Evolutionary conservation across 768 basidiomycete species (phyloP).

Genomic region (Tubosaeta sp.): DNA sequence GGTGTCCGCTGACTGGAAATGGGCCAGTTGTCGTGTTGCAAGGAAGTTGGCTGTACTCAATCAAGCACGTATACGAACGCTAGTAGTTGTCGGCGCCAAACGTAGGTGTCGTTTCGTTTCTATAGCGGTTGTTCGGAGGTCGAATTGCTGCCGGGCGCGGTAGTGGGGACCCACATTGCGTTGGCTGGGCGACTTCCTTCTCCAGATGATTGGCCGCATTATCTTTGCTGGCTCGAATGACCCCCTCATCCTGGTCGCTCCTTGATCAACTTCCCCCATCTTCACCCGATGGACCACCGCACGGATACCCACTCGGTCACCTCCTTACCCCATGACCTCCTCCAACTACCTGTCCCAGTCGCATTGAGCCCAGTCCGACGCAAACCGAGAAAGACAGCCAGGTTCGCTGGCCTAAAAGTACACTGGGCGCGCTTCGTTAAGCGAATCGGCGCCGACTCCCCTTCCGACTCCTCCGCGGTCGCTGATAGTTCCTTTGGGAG

Average conservation of each 20-base stretch:
- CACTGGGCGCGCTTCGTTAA: slow-evolving; percentile 51
- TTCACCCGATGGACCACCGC: slow-evolving; percentile 7
- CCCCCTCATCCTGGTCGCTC: neutral
- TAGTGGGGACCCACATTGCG: slow-evolving; percentile 3
- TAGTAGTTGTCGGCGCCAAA: neutral
- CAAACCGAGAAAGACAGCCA: slow-evolving; percentile 36
- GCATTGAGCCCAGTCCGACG: slow-evolving; percentile 28
- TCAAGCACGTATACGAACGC: neutral
- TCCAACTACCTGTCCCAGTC: slow-evolving; percentile 41
- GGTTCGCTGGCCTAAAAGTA: slow-evolving; percentile 35
- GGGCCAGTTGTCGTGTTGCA: neutral
- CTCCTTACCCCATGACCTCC: slow-evolving; percentile 12
- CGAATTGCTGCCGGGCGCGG: slow-evolving; percentile 10
- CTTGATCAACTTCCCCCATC: neutral
- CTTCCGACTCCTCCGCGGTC: slow-evolving; percentile 49
- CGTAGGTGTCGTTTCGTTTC: neutral
- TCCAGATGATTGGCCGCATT: slow-evolving; percentile 1
- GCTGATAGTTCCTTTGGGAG: slow-evolving; percentile 46
- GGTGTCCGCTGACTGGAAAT: slow-evolving; percentile 2
- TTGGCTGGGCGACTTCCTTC: slow-evolving; percentile 11
- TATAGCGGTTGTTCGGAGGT: slow-evolving; percentile 5
- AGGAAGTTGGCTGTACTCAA: neutral
- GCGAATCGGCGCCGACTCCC: slow-evolving; percentile 53
- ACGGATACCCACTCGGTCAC: neutral
- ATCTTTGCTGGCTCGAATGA: slow-evolving; percentile 4